phyloP scores from a whole-genome alignment of 2,329 filamentous ascomycete species.

The Fusarium succisae region DNA sequence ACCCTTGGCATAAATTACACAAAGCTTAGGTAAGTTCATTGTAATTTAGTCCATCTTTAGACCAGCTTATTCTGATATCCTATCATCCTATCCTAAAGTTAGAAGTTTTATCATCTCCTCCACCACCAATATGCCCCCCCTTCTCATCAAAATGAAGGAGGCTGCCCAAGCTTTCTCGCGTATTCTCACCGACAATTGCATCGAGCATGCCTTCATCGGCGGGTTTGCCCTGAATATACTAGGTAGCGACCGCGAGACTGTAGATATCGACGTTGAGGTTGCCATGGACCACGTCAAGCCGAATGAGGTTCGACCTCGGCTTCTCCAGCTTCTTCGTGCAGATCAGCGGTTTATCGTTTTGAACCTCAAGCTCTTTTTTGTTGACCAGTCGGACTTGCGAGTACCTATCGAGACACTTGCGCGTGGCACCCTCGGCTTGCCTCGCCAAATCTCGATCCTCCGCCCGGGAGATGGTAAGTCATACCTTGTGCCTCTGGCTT shows the following conservation, averaged over 20 bases:
- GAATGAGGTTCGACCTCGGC: neutral
- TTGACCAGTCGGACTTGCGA: neutral
- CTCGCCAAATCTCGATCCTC: neutral
- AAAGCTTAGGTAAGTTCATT: neutral
- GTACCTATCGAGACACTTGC: neutral
- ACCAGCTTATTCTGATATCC: fast-evolving
- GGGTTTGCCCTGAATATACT: neutral
- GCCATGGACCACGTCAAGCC: neutral
- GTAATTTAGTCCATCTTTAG: neutral
- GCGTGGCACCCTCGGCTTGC: fast-evolving
- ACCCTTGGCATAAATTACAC: neutral
- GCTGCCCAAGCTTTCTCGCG: neutral
- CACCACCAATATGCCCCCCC: fast-evolving
- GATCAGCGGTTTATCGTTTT: neutral
- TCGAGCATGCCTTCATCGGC: neutral
- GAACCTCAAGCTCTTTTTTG: neutral
- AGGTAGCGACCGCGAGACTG: neutral
- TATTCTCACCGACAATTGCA: neutral
- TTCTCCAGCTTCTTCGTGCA: neutral
- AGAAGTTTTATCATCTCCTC: fast-evolving
- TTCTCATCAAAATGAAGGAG: neutral
- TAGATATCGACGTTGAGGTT: neutral
- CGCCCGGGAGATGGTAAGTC: neutral
- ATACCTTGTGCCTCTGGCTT: too few relatives aligned
- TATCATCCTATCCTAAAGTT: neutral